A percentile compares a stretch with the other conserved stretches of the same genome.
phyloP scores from a whole-genome alignment of 345 rosid species.

The Excoecaria agallocha region DNA sequence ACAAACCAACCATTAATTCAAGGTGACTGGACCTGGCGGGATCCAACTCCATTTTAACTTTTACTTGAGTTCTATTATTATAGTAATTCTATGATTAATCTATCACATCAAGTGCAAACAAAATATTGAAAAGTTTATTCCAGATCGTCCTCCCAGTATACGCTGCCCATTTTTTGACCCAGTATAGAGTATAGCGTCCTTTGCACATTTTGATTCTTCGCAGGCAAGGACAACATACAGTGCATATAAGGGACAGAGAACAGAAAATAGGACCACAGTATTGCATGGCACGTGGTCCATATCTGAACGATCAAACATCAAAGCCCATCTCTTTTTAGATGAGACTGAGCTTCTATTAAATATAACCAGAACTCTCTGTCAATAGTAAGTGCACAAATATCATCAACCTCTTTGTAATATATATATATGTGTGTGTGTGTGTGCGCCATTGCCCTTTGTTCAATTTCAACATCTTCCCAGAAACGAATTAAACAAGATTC shows the following conservation, averaged over 20 bases:
- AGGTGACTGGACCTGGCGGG: not conserved
- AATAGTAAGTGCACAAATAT: not conserved
- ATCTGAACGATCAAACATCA: not conserved
- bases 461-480: not conserved
- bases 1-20: not conserved
- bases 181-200: too few species aligned
- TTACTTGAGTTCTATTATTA: not conserved
- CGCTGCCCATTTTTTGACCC: too few species aligned
- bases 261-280: constrained; percentile 3
- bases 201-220: too few species aligned
- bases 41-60: not conserved
- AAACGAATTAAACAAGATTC: not conserved
- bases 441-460: not conserved
- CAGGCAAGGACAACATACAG: not conserved
- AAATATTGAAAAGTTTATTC: not conserved
- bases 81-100: not conserved
- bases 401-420: not conserved
- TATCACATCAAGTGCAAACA: not conserved
- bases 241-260: not conserved
- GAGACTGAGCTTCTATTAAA: not conserved
- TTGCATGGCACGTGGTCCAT: constrained; percentile 4
- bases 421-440: too few species aligned
- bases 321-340: too few species aligned
- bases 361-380: not conserved
- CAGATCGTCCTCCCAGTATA: too few species aligned